A percentile compares a stretch with the other conserved stretches of the same genome.
phyloP scores from a whole-genome alignment of 108 stramenopile species.

The Skeletonema tropicum region DNA sequence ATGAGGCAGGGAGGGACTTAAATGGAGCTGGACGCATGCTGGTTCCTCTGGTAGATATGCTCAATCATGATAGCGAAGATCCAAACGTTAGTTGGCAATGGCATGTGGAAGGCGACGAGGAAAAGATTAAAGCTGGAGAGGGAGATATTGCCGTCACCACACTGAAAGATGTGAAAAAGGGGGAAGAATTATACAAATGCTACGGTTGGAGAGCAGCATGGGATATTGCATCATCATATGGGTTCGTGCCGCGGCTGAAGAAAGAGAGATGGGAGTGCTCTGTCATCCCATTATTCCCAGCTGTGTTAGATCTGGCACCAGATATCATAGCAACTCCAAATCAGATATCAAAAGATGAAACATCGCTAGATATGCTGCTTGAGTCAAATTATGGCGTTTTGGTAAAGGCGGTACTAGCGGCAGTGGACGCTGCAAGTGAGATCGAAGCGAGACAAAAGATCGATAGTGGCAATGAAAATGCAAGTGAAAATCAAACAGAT shows the following conservation, averaged over 20 bases:
- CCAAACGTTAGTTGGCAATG: constrained; percentile 51
- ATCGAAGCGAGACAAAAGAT: constrained; percentile 5
- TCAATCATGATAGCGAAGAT: constrained; percentile 49
- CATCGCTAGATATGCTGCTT: constrained; percentile 29
- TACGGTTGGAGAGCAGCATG: constrained; percentile 52
- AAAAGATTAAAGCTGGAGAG: constrained; percentile 28
- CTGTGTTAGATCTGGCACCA: constrained; percentile 39
- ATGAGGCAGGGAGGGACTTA: constrained; percentile 38
- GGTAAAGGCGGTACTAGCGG: constrained; percentile 34
- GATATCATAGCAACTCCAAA: constrained; percentile 17
- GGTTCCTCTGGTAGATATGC: constrained; percentile 49
- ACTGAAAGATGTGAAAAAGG: constrained; percentile 31
- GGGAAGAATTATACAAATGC: constrained; percentile 42
- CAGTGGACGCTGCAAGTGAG: constrained; percentile 36
- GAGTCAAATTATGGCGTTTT: constrained; percentile 46
- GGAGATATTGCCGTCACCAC: constrained; percentile 45
- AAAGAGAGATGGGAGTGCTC: constrained; percentile 48
- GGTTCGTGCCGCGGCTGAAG: constrained; percentile 38
- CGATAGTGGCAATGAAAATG: not conserved
- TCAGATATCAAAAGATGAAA: constrained; percentile 8
- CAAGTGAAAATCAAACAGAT: constrained; percentile 6
- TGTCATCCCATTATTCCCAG: constrained; percentile 43
- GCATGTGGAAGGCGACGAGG: constrained; percentile 28
- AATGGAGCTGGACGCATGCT: constrained; percentile 45
- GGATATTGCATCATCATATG: constrained; percentile 47